Conservation (phyloP, 75 land plant genomes). For the Cryptomeria japonica region DNA sequence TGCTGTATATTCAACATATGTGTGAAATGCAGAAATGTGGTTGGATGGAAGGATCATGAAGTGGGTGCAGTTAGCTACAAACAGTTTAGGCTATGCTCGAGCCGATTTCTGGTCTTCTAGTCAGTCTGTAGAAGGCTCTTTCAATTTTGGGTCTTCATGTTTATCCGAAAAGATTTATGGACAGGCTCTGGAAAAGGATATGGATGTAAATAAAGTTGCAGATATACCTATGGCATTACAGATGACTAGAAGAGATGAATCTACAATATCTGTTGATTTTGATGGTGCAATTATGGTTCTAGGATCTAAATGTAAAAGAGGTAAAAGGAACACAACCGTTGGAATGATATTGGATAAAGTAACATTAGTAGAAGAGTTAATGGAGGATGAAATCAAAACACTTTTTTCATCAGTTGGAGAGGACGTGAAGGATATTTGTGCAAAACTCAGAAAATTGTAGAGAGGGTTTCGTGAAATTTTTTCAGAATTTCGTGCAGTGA, state of each 20-base stretch:
- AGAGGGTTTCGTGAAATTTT: too few species aligned
- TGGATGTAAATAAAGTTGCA: not conserved
- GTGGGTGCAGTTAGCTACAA: conserved; percentile 25
- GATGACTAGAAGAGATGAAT: not conserved
- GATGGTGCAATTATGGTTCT: not conserved
- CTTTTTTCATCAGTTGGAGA: conserved; percentile 33
- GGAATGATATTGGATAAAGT: conserved; percentile 20
- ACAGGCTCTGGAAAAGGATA: not conserved
- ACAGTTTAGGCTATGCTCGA: conserved; percentile 45
- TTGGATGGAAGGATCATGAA: conserved; percentile 29
- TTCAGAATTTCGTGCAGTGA: too few species aligned
- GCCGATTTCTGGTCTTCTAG: conserved; percentile 44
- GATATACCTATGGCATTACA: not conserved
- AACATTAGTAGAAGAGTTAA: conserved; percentile 19
- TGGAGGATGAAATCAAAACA: conserved; percentile 29
- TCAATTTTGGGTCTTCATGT: not conserved
- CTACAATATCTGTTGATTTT: conserved; percentile 6
- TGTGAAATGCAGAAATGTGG: conserved; percentile 24
- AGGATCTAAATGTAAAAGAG: conserved; percentile 1
- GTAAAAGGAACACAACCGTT: conserved; percentile 13
- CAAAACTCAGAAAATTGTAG: too few species aligned
- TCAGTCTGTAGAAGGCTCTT: not conserved
- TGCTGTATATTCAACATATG: conserved; percentile 31
- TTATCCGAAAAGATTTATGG: not conserved
- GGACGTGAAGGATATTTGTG: conserved; percentile 25